phyloP scores from a whole-genome alignment of 2,329 filamentous ascomycete genomes.

The Arthrobotrys musiformis region DNA sequence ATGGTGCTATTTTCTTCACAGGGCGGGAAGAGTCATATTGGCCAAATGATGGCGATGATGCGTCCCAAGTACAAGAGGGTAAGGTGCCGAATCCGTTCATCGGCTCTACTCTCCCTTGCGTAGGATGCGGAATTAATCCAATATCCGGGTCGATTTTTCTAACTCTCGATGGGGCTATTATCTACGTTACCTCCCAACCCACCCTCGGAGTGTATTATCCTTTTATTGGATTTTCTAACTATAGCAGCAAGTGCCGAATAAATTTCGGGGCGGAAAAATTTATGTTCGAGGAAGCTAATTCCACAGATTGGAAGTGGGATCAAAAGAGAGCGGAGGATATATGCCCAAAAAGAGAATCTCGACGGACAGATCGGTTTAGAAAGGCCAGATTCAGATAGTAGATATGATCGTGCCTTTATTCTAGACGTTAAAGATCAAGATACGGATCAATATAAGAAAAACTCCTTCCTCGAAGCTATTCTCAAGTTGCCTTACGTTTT shows the following conservation, averaged over 20 bases:
- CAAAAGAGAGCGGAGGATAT: no score
- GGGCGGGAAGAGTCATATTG: not conserved
- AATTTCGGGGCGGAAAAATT: conserved; percentile 35
- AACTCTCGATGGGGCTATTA: conserved; percentile 3
- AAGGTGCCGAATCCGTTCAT: not conserved
- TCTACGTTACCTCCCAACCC: not conserved
- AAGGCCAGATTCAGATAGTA: no score
- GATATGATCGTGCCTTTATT: no score
- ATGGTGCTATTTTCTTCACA: not conserved
- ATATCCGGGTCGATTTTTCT: not conserved
- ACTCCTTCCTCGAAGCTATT: no score
- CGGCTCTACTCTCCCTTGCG: not conserved
- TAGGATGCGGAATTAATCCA: conserved; percentile 13
- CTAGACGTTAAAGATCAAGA: no score
- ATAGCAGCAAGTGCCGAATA: not conserved
- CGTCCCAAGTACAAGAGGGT: not conserved
- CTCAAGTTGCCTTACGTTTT: no score
- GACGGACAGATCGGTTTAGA: no score
- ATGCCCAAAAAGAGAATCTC: no score
- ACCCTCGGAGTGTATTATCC: not conserved
- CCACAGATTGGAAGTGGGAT: not conserved
- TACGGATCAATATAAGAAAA: no score
- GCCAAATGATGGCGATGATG: not conserved
- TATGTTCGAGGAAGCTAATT: conserved; percentile 21
- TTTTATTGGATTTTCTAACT: not conserved